phyloP scores from a whole-genome alignment of 2,329 filamentous ascomycete genomes.

The Coleophoma crateriformis region DNA sequence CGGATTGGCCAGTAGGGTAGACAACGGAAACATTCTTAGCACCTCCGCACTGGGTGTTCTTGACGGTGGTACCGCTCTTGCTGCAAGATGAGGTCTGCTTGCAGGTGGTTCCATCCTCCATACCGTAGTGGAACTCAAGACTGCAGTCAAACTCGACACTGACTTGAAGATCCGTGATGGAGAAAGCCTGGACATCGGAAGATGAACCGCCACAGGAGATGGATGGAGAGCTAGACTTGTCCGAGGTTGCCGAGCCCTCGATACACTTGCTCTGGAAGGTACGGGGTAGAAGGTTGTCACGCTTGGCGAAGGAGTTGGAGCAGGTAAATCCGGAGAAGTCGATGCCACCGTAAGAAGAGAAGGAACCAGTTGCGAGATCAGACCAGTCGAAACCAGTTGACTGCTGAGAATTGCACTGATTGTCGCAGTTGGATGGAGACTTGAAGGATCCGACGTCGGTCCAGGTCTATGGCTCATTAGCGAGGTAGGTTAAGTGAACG shows the following conservation, averaged over 20 bases:
- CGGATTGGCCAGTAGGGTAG: constrained; percentile 39
- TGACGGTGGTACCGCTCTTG: constrained; percentile 60
- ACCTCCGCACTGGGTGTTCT: constrained; percentile 89
- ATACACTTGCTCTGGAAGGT: constrained; percentile 52
- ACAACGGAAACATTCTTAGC: constrained; percentile 75
- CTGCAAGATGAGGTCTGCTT: constrained; percentile 70
- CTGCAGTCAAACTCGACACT: constrained; percentile 70
- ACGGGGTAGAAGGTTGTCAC: constrained; percentile 40
- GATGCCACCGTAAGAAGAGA: constrained; percentile 67
- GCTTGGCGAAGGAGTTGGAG: constrained; percentile 52
- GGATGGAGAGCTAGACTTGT: constrained; percentile 45
- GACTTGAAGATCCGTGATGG: constrained; percentile 69
- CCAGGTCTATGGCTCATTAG: constrained; percentile 34
- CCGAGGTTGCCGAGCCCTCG: constrained; percentile 41
- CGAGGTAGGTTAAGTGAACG: too few relatives aligned
- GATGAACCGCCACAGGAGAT: constrained; percentile 42
- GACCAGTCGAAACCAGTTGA: constrained; percentile 66
- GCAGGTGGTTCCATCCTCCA: constrained; percentile 78
- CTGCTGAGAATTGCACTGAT: constrained; percentile 70
- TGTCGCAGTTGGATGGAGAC: constrained; percentile 68
- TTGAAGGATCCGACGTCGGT: constrained; percentile 49
- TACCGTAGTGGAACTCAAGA: constrained; percentile 80
- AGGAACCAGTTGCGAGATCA: constrained; percentile 52
- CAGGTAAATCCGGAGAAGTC: constrained; percentile 70
- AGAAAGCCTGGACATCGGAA: constrained; percentile 52